These are phyloP conservation scores for Huntiella decipiens DNA, from an alignment of 2,329 filamentous ascomycete genomes.

Conservation along the genomic window DNA sequence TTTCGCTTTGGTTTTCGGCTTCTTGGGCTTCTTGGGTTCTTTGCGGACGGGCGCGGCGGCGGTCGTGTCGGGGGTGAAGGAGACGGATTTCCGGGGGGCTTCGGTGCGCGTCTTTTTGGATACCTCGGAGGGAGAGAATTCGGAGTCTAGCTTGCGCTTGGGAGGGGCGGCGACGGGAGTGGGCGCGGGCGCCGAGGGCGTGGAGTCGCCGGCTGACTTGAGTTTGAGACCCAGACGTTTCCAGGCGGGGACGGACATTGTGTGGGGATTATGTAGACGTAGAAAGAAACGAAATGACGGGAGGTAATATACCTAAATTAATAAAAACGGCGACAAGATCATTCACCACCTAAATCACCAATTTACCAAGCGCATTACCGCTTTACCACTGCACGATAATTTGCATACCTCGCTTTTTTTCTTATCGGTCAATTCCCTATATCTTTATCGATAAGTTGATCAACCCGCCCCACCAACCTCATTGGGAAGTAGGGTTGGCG, in stretches of 20 bases:
- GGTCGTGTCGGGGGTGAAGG: constrained; percentile 25
- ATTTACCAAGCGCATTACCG: too few relatives aligned
- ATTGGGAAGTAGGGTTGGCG: background rate
- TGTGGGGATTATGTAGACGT: constrained; percentile 17
- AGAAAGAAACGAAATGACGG: background rate
- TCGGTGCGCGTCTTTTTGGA: constrained; percentile 11
- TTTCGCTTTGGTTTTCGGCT: constrained; percentile 18
- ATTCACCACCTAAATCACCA: too few relatives aligned
- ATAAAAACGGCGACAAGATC: too few relatives aligned
- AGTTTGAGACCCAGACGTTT: constrained; percentile 45
- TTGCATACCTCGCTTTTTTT: too few relatives aligned
- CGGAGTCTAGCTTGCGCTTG: constrained; percentile 19
- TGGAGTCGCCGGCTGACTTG: constrained; percentile 22
- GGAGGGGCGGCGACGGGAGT: constrained; percentile 14
- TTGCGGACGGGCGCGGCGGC: constrained; percentile 14
- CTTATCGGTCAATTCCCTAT: too few relatives aligned
- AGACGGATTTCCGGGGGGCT: constrained; percentile 26
- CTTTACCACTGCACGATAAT: too few relatives aligned
- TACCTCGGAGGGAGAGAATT: constrained; percentile 4
- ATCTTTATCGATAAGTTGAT: background rate
- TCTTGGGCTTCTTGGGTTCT: constrained; percentile 19
- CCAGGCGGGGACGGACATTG: constrained; percentile 35
- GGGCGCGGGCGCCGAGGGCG: constrained; percentile 16
- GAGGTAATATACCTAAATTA: too few relatives aligned
- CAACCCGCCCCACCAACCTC: background rate